phyloP scores from a whole-genome alignment of 225 moss, liverwort and hornwort genomes.

The Rhytidiadelphus loreus region DNA sequence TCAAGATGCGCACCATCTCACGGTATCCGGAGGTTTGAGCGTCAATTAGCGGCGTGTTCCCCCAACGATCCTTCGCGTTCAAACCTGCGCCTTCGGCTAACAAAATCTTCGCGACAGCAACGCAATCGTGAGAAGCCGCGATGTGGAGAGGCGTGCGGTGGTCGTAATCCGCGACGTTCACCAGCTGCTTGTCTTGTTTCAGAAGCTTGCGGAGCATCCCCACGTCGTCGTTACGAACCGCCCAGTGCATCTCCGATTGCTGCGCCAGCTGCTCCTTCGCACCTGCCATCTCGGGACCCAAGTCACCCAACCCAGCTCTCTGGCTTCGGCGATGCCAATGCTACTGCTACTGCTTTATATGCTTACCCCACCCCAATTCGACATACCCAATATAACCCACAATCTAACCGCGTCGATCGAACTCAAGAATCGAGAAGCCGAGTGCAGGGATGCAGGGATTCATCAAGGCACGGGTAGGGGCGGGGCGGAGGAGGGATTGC shows the following conservation, averaged over 20 bases:
- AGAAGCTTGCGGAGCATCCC: conserved; percentile 6
- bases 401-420: background rate
- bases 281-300: conserved; percentile 5
- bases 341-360: background rate
- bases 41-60: conserved; percentile 44
- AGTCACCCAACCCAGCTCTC: background rate
- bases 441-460: background rate
- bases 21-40: conserved; percentile 28
- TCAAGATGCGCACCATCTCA: conserved; percentile 45
- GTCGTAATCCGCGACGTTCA: conserved; percentile 37
- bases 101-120: conserved; percentile 16
- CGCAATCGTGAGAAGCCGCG: conserved; percentile 26
- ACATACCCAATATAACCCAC: background rate
- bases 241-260: conserved; percentile 44
- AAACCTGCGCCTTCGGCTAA: conserved; percentile 18
- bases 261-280: conserved; percentile 16
- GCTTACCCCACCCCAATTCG: background rate
- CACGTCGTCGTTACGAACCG: conserved; percentile 21
- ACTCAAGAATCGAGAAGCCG: background rate
- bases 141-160: conserved; percentile 33
- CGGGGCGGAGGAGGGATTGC: background rate
- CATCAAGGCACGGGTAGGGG: background rate
- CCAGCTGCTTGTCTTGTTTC: conserved; percentile 21
- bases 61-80: conserved; percentile 33
- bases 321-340: background rate